phyloP scores from a whole-genome alignment of 2,329 filamentous ascomycete genomes.

The Immersiporthe knoxdaviesiana region DNA sequence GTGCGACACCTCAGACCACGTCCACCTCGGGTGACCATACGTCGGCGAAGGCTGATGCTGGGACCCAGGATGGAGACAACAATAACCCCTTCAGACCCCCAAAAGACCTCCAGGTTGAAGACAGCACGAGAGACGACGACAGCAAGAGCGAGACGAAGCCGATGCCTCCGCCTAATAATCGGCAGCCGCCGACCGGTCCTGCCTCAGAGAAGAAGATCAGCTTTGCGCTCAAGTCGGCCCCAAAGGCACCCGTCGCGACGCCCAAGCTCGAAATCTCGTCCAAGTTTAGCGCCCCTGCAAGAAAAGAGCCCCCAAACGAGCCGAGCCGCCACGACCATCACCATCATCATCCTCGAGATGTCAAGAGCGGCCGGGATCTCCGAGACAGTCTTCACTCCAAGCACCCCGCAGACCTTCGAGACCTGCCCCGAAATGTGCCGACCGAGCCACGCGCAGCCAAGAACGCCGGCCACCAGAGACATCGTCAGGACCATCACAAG shows the following conservation, averaged over 20 bases:
- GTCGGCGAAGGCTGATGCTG: constrained; percentile 39
- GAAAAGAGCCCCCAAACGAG: constrained; percentile 26
- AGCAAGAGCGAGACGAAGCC: constrained; percentile 51
- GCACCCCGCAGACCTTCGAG: constrained; percentile 33
- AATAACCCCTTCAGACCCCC: constrained; percentile 66
- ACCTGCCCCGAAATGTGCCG: constrained; percentile 52
- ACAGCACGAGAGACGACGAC: constrained; percentile 58
- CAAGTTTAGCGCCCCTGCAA: constrained; percentile 64
- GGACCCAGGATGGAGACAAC: constrained; percentile 57
- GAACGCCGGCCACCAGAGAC: constrained; percentile 25
- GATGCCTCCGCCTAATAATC: constrained; percentile 58
- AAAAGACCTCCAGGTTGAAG: constrained; percentile 68
- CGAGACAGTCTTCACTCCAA: constrained; percentile 35
- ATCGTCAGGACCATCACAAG: constrained; percentile 33
- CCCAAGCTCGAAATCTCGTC: constrained; percentile 69
- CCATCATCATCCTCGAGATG: constrained; percentile 30
- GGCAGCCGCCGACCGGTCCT: constrained; percentile 58
- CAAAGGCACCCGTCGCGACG: constrained; percentile 58
- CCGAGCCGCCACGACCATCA: constrained; percentile 50
- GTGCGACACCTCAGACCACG: constrained; percentile 30
- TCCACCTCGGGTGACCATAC: constrained; percentile 26
- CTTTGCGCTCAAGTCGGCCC: constrained; percentile 85
- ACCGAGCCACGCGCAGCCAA: constrained; percentile 53
- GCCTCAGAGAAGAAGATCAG: constrained; percentile 73
- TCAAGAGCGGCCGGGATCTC: constrained; percentile 32